Base-by-base conservation (phyloP, 129 eudicot species). In the Rutidosis leptorrhynchoides region DNA sequence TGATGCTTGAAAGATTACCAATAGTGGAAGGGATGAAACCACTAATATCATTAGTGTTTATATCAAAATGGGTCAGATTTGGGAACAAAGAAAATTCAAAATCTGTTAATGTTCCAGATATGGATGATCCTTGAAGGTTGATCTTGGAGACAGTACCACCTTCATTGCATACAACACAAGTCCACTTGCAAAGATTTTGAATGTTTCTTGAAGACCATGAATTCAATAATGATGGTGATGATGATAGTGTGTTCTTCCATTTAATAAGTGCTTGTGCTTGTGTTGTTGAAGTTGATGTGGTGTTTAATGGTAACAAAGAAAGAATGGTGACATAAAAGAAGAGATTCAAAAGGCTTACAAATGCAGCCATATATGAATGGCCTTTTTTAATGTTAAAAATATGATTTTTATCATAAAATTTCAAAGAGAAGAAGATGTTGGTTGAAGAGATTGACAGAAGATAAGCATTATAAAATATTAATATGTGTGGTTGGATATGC, bases 161-260 rank as follows among this genome's bases (percentile, higher is more conserved):
- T 42, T 22, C 35, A 46, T 80, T 77, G 81, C 90, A 89, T 26
- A 52, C 46, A 46, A 86, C 78, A 37, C 95, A 7, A 58, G 51
- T 23, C 37, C 35, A 69, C 49, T 70, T 71, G 78, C 95, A 89
- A 51, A 85, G 80, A 73, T 68, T 83, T 59, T 46, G 68, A 68
- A 70, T n/a, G 65, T 81, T 78, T 65, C 72, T 48, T 62, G 75
- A 78, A 17, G 87, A 83, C 96, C 96, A 89, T 27, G 94, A 85
- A 52, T 61, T 22, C 73, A 89, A 68, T 27, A 81, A 65, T 20
- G 84, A 59, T 29, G 83, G 63, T 15, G 80, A 62, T 14, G 71
- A 58, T 43, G 83, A 33, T 63, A 89, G 60, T 56, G 72, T 81
- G 57, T 55, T 75, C 45, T 81, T 89, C 96, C 96, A 89, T 48